A percentile compares a stretch with the other conserved stretches of the same genome.
These are phyloP conservation scores for Didymella pomorum DNA, from an alignment of 2,329 filamentous ascomycete species.

Conservation along the genomic window DNA sequence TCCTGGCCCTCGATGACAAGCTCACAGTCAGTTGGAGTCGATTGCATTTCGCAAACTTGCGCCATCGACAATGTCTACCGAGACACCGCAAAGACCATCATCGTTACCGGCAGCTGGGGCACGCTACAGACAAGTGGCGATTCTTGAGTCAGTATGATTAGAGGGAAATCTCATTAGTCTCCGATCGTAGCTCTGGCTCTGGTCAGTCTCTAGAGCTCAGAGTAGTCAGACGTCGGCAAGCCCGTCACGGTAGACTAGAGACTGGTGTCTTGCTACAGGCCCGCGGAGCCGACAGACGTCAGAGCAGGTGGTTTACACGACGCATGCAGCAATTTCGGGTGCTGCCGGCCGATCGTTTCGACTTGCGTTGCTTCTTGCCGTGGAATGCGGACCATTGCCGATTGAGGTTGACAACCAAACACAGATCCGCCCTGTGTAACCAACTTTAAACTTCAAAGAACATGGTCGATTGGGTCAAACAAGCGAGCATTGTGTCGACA, in stretches of 20 bases:
- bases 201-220: conserved; percentile 7
- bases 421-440: conserved; percentile 37
- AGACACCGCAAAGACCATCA: conserved; percentile 4
- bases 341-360: conserved; percentile 44
- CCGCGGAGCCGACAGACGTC: conserved; percentile 24
- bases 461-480: conserved; percentile 12
- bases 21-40: background rate
- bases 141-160: conserved; percentile 19
- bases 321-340: conserved; percentile 46
- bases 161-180: conserved; percentile 22
- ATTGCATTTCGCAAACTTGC: background rate
- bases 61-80: conserved; percentile 1
- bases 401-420: conserved; percentile 38
- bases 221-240: conserved; percentile 24
- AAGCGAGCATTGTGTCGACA: background rate
- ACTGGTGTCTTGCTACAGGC: conserved; percentile 18
- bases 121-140: conserved; percentile 19
- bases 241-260: conserved; percentile 30
- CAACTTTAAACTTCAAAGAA: conserved; percentile 24
- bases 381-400: conserved; percentile 41
- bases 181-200: conserved; percentile 24
- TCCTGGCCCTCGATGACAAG: background rate
- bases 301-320: conserved; percentile 24
- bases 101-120: conserved; percentile 22
- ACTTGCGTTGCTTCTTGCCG: conserved; percentile 23